Evolutionary conservation across 331 rosid genomes (phyloP).

Genomic region (Stylosanthes scabra): DNA sequence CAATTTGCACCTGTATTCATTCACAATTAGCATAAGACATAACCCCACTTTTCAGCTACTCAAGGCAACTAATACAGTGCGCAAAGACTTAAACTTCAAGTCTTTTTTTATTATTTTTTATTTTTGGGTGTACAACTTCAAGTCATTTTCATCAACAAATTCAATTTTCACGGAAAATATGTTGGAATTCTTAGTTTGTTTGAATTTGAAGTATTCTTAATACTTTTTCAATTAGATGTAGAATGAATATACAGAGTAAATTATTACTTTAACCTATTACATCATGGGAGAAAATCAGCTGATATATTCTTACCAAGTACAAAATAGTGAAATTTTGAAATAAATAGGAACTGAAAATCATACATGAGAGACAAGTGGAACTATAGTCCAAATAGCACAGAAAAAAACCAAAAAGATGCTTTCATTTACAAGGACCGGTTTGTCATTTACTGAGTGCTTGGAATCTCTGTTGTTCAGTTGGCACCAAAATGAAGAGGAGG

Average conservation of each 20-base stretch:
- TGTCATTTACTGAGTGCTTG: conserved; percentile 6
- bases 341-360: conserved; percentile 5
- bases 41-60: conserved; percentile 9
- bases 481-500: background rate
- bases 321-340: conserved; percentile 7
- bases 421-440: conserved; percentile 5
- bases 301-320: conserved; percentile 15
- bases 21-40: conserved; percentile 23
- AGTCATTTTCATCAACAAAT: conserved; percentile 11
- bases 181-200: background rate
- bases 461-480: conserved; percentile 6
- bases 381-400: conserved; percentile 11
- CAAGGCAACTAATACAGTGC: background rate
- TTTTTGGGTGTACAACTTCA: background rate
- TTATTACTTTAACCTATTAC: background rate
- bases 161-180: conserved; percentile 22
- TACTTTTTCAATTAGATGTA: conserved; percentile 11
- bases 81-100: conserved; percentile 20
- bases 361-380: conserved; percentile 11
- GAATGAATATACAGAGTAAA: conserved; percentile 4
- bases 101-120: background rate
- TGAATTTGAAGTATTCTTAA: background rate
- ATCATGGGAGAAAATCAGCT: background rate
- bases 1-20: conserved; percentile 86
- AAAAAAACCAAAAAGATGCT: conserved; percentile 22